phyloP scores from a whole-genome alignment of 306 rosid species.

The Cucurbita argyrosperma region DNA sequence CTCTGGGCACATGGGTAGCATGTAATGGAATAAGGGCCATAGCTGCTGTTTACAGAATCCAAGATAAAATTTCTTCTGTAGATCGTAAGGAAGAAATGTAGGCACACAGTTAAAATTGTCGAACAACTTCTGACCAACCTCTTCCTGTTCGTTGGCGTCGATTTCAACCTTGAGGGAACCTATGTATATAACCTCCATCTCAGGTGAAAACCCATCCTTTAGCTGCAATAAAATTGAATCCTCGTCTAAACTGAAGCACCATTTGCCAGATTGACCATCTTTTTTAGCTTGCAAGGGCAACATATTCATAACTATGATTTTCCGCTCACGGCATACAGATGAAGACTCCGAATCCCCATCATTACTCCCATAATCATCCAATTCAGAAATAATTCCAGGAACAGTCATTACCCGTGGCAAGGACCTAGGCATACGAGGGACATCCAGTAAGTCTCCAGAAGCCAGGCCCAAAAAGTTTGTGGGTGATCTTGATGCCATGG shows the following conservation, averaged over 20 bases:
- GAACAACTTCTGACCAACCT: conserved; percentile 11
- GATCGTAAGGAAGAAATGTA: conserved; percentile 13
- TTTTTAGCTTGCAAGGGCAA: conserved; percentile 13
- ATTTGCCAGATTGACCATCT: conserved; percentile 7
- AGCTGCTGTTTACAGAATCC: conserved; percentile 13
- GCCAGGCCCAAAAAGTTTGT: conserved; percentile 11
- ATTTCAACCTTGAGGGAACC: conserved; percentile 16
- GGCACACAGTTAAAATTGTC: conserved; percentile 10
- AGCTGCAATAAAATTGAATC: conserved; percentile 10
- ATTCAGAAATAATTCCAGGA: conserved; percentile 13
- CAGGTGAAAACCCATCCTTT: conserved; percentile 11
- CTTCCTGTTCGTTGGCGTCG: conserved; percentile 8
- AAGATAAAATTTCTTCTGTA: conserved; percentile 11
- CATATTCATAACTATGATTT: conserved; percentile 11
- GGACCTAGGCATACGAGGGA: conserved; percentile 10
- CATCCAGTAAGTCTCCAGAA: conserved; percentile 11
- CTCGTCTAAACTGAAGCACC: conserved; percentile 15
- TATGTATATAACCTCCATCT: conserved; percentile 7
- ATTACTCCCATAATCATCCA: conserved; percentile 11
- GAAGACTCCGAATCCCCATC: conserved; percentile 11
- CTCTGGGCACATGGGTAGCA: conserved; percentile 17
- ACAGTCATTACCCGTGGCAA: conserved; percentile 15
- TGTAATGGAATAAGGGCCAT: conserved; percentile 17
- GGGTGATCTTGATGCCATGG: conserved; percentile 11
- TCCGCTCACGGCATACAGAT: conserved; percentile 7